phyloP scores from a whole-genome alignment of 495 filamentous ascomycete genomes.

The Glonium stellatum region DNA sequence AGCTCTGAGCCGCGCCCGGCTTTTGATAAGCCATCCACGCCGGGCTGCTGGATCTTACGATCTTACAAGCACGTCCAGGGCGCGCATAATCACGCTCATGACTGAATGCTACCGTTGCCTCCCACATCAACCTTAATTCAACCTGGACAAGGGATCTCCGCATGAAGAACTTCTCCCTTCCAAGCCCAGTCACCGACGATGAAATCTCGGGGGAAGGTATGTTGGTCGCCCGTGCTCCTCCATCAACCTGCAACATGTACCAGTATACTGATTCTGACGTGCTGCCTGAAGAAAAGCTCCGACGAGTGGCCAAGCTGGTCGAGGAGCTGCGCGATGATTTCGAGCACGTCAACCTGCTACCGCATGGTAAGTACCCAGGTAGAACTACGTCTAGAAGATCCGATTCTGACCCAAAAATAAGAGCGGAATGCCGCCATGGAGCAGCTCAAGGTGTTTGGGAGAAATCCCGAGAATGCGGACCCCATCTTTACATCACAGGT shows the following conservation, averaged over 20 bases:
- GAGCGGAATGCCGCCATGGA: conserved; percentile 45
- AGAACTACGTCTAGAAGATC: neutral
- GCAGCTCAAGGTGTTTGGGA: conserved; percentile 71
- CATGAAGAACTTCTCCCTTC: conserved; percentile 3
- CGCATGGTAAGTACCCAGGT: neutral
- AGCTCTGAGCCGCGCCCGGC: no score
- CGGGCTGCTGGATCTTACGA: no score
- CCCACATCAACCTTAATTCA: no score
- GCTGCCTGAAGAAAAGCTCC: neutral
- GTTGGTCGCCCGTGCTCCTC: neutral
- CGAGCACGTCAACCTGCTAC: neutral
- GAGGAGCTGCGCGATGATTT: conserved; percentile 5
- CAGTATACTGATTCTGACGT: neutral
- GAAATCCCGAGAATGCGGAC: conserved; percentile 59
- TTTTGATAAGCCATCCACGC: no score
- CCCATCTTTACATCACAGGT: conserved; percentile 73
- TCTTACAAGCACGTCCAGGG: no score
- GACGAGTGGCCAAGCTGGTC: neutral
- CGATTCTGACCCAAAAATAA: neutral
- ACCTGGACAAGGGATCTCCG: neutral
- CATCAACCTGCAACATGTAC: neutral
- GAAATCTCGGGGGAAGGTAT: conserved; percentile 3
- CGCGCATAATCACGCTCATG: no score
- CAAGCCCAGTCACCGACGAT: conserved; percentile 6
- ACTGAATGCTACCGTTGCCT: no score